phyloP scores from a whole-genome alignment of 2,329 filamentous ascomycete species.

The Cercospora canescens region DNA sequence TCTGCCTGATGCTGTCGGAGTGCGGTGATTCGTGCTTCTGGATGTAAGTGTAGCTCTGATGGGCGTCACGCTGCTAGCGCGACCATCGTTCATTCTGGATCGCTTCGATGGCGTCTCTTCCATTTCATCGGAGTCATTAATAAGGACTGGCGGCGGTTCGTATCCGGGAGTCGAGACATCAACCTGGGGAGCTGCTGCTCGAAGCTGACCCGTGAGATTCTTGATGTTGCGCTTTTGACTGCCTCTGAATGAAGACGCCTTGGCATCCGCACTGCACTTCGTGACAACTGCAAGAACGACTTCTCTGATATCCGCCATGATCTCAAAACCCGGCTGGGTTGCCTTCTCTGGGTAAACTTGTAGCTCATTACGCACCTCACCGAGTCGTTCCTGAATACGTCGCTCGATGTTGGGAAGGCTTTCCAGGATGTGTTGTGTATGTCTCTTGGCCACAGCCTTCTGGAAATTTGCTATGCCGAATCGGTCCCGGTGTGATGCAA shows the following conservation, averaged over 20 bases:
- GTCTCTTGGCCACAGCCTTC: slow-evolving; percentile 46
- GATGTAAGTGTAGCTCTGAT: neutral
- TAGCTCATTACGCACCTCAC: slow-evolving; percentile 57
- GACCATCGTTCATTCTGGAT: slow-evolving; percentile 30
- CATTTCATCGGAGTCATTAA: slow-evolving; percentile 24
- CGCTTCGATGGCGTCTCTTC: slow-evolving; percentile 34
- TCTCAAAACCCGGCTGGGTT: slow-evolving; percentile 64
- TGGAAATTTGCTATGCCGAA: slow-evolving; percentile 58
- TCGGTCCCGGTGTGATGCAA: slow-evolving; percentile 42
- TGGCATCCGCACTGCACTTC: slow-evolving; percentile 54
- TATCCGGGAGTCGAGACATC: slow-evolving; percentile 29
- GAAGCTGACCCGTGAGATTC: slow-evolving; percentile 51
- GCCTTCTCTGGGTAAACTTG: slow-evolving; percentile 61
- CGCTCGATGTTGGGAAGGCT: slow-evolving; percentile 44
- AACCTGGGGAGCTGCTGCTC: slow-evolving; percentile 32
- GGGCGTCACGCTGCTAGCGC: slow-evolving; percentile 2
- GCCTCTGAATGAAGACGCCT: slow-evolving; percentile 43
- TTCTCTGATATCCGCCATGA: slow-evolving; percentile 59
- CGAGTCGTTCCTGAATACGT: slow-evolving; percentile 50
- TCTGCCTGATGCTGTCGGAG: slow-evolving; percentile 32
- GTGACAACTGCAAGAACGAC: slow-evolving; percentile 58
- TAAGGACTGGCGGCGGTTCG: slow-evolving; percentile 12
- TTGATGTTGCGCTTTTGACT: slow-evolving; percentile 48
- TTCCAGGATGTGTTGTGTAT: slow-evolving; percentile 48
- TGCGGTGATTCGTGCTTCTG: slow-evolving; percentile 31